Evolutionary conservation across 768 basidiomycete species (phyloP), one percentile per base, ranked within the genome.

Genomic region (Dioszegia crocea): DNA sequence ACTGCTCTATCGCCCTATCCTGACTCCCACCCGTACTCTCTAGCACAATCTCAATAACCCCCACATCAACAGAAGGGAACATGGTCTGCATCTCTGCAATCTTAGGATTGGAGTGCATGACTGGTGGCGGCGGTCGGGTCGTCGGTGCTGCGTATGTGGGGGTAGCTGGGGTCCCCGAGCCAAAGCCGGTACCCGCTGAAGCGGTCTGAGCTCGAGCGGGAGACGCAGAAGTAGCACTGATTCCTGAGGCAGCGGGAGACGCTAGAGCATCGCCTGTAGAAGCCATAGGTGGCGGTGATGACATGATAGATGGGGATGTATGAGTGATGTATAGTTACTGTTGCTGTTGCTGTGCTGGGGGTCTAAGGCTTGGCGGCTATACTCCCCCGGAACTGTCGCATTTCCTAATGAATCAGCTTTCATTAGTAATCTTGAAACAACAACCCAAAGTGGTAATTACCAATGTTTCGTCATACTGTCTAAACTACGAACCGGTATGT

Each of bases 1-100:
- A 58, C 47, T 70, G 69, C 60, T 74, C 77, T n/a, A 76, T 75
- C 4, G 73, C 73, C 19, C 75, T 47, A 51, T 75, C 77, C 19
- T 70, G 62, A 29, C 63, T 63, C 11, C 70, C 70, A 16, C 62
- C 65, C 27, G 61, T 65, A 8, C 73, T 64, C 57, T 77, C 75
- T 3, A 76, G 64, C 16, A 78, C 65, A n/a, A 69, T 60, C 57
- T 71, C 66, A 33, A 78, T 73, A 26, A 78, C 75, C 27, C 56
- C 27, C 3, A 58, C 14, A n/a, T 77, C 75, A 38, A 78, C 66
- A 4, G 63, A 59, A 5, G 75, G 75, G 68, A 77, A 77, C 61
- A 76, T 76, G 24, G 64, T 45, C 53, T 66, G 62, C 0, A 73
- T 61, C 27, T 68, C 63, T 19, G 61, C 50, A 19, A 73, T 59